These are phyloP conservation scores for Hypoxylon perforatum DNA, from an alignment of 495 filamentous ascomycete species.

Conservation along the genomic window DNA sequence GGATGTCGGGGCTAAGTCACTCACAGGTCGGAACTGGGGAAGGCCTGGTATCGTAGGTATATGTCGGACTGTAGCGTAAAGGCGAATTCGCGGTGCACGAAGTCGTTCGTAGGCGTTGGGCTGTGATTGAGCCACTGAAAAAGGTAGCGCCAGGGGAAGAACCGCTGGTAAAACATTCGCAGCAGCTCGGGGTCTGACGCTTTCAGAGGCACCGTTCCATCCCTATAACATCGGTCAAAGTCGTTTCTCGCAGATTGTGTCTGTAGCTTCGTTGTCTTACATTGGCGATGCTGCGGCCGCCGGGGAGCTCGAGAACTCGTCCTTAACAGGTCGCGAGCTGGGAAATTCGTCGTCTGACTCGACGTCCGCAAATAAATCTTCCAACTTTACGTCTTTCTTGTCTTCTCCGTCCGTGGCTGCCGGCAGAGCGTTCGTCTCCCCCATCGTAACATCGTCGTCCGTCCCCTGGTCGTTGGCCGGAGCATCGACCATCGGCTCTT, in stretches of 20 bases:
- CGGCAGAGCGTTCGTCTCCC: slow-evolving; percentile 41
- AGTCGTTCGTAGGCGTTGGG: slow-evolving; percentile 84
- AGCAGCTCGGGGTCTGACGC: slow-evolving; percentile 82
- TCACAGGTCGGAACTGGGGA: slow-evolving; percentile 83
- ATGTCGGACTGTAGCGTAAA: slow-evolving; percentile 90
- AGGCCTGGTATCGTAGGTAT: slow-evolving; percentile 93
- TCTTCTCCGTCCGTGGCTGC: slow-evolving; percentile 29
- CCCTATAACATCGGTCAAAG: slow-evolving; percentile 33
- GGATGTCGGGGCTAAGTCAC: slow-evolving; percentile 45
- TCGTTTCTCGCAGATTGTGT: neutral
- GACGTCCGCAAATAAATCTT: slow-evolving; percentile 82
- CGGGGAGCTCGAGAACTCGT: slow-evolving; percentile 46
- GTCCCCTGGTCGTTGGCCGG: slow-evolving; percentile 31
- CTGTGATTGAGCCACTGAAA: slow-evolving; percentile 99
- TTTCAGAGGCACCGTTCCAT: slow-evolving; percentile 26
- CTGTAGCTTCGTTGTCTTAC: slow-evolving; percentile 34
- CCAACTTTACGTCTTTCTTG: slow-evolving; percentile 72
- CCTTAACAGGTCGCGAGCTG: slow-evolving; percentile 51
- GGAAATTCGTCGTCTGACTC: slow-evolving; percentile 84
- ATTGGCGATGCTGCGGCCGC: slow-evolving; percentile 45
- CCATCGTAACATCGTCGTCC: slow-evolving; percentile 48
- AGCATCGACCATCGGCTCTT: slow-evolving; percentile 39
- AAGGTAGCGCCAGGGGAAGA: slow-evolving; percentile 94
- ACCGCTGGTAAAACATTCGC: slow-evolving; percentile 91
- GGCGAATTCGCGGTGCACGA: slow-evolving; percentile 92